Conservation (phyloP, 306 rosid species). For the Casuarina glauca region DNA sequence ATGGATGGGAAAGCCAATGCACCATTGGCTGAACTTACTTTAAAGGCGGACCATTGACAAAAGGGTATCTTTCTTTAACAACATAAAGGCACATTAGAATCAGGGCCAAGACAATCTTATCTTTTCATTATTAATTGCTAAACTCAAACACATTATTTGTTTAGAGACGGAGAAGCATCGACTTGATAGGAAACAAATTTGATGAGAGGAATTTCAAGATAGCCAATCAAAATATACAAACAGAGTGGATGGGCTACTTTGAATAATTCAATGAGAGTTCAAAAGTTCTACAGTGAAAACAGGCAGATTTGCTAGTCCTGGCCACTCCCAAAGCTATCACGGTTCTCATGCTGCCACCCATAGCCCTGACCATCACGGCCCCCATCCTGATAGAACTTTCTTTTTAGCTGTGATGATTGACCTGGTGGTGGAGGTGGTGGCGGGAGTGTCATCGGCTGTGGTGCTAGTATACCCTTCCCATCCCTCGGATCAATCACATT, state of each 20-base stretch:
- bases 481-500: conserved; percentile 70
- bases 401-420: conserved; percentile 53
- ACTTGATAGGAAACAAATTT: not conserved
- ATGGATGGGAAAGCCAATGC: too few species aligned
- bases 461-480: conserved; percentile 66
- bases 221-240: not conserved
- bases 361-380: conserved; percentile 67
- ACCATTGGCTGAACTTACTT: too few species aligned
- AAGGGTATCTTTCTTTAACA: too few species aligned
- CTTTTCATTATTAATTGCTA: too few species aligned
- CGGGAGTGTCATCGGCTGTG: conserved; percentile 56
- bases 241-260: not conserved
- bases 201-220: not conserved
- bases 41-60: too few species aligned
- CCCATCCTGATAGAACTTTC: conserved; percentile 56
- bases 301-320: conserved; percentile 41
- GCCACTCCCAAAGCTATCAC: conserved; percentile 56
- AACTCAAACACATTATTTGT: too few species aligned
- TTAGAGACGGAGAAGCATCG: too few species aligned
- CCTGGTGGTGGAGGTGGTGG: conserved; percentile 63
- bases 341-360: conserved; percentile 70
- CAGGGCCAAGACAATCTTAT: too few species aligned
- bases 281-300: not conserved
- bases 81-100: too few species aligned
- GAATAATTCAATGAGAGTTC: not conserved